Percentiles rank a stretch among this genome's conserved stretches.
These are phyloP conservation scores for Hansenula lynferdii DNA, from an alignment of 1,139 yeast species.

Conservation along the genomic window DNA sequence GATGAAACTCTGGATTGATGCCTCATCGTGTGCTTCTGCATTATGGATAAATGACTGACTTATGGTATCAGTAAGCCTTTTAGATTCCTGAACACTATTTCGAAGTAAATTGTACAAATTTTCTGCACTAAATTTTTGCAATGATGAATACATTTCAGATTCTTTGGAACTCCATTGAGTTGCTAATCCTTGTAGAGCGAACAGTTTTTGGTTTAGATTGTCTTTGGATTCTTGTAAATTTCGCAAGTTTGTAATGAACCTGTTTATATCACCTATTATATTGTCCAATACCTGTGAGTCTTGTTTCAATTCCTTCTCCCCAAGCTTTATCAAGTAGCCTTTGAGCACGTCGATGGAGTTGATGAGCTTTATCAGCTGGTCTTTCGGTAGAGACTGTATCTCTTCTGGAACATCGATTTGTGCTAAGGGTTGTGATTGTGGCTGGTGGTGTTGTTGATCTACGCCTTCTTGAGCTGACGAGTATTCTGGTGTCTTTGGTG, in stretches of 20 bases:
- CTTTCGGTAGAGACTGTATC: constrained; percentile 23
- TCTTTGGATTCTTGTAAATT: constrained; percentile 7
- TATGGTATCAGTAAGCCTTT: constrained; percentile 14
- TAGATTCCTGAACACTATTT: constrained; percentile 11
- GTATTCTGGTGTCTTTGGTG: constrained; percentile 9
- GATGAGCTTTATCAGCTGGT: constrained; percentile 24
- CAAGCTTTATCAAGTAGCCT: constrained; percentile 23
- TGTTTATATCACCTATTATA: constrained; percentile 8
- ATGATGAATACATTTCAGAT: constrained; percentile 21
- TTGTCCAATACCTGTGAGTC: constrained; percentile 8
- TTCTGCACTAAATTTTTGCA: constrained; percentile 17
- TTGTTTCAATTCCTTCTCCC: constrained; percentile 11
- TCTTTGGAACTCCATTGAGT: constrained; percentile 16
- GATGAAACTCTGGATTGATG: constrained; percentile 32
- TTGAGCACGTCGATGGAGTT: constrained; percentile 19
- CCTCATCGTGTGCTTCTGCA: constrained; percentile 16
- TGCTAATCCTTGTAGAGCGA: constrained; percentile 3
- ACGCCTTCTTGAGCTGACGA: background rate
- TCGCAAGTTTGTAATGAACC: constrained; percentile 7
- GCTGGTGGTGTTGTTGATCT: background rate
- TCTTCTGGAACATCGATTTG: constrained; percentile 16
- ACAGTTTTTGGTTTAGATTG: constrained; percentile 9
- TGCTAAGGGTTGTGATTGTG: background rate
- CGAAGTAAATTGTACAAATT: constrained; percentile 11
- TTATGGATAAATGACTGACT: constrained; percentile 15